Base-by-base conservation (phyloP, 352 stramenopile genomes). In the Phytophthora idaei region DNA sequence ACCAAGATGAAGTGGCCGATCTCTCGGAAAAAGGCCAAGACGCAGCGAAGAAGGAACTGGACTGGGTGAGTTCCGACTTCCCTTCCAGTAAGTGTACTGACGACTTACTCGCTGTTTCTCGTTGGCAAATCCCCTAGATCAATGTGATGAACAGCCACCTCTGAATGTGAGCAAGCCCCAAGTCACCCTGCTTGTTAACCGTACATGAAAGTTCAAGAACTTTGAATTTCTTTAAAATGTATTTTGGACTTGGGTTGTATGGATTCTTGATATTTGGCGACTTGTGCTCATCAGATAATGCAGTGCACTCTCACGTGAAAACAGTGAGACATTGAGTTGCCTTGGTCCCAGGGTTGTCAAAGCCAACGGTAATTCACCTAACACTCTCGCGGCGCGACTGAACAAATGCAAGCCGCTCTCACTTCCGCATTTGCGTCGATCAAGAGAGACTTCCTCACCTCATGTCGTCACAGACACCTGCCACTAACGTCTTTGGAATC, bases 21-120 rank as follows among this genome's bases (percentile, higher is more conserved):
- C 52, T 77, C 0, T 42, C 28, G 4, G 27, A 58, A 15, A 68
- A 74, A 36, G n/a, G 71, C 9, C 28, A 63, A 27, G 25, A 47
- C 15, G 72, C 67, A 14, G 31, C 56, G 5, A 64, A 64, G 17
- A 57, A 72, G 39, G 67, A 78, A 59, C 15, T 66, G 9, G 58
- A 74, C 21, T 69, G 55, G 67, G 62, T 73, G 50, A 49, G 12
- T 4, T 4, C 34, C 34, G 12, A 4, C 21, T 44, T 36, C 4
- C 32, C 39, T n/a, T n/a, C 39, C 3, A 2, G 14, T 21, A 45
- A 15, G 0, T 29, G 5, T 36, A 28, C 14, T 25, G 36, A 25
- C 12, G 14, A 9, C 31, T 53, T 44, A 46, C 15, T 2, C 17
- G 2, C n/a, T 39, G 1, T 31, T 27, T 37, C n/a, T 36, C 5